A percentile compares a stretch with the other conserved stretches of the same genome.
Evolutionary conservation across 108 stramenopile species (phyloP).

Genomic region (Skeletonema costatum): DNA sequence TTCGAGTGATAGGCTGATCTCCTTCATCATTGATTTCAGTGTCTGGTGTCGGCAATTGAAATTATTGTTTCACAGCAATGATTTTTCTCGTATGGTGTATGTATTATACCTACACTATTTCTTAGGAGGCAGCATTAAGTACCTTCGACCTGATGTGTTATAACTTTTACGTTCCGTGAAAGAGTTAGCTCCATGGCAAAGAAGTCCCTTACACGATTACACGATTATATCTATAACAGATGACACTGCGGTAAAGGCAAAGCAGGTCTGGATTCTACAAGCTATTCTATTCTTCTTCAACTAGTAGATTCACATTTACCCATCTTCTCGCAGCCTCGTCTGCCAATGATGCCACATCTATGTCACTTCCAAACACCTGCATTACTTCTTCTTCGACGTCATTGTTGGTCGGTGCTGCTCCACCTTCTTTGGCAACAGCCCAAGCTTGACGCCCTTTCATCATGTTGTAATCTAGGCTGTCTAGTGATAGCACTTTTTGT

Average conservation of each 20-base stretch:
- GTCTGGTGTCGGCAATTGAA: background rate
- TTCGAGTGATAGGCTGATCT: slow-evolving; percentile 7
- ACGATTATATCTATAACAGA: no score
- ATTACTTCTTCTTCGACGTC: background rate
- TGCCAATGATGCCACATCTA: slow-evolving; percentile 20
- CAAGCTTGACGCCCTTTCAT: slow-evolving; percentile 26
- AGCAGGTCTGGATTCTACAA: no score
- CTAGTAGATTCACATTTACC: slow-evolving; percentile 31
- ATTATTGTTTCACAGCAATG: no score
- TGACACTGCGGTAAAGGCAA: no score
- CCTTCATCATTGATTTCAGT: background rate
- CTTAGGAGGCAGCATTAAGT: no score
- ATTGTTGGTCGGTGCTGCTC: background rate
- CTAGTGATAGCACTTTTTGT: slow-evolving; percentile 9
- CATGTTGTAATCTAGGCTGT: slow-evolving; percentile 21
- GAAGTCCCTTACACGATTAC: no score
- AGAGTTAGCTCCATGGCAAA: no score
- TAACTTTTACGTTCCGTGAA: no score
- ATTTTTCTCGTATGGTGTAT: no score
- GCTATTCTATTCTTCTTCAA: background rate
- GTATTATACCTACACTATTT: no score
- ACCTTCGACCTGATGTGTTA: no score
- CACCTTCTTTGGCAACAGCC: slow-evolving; percentile 11
- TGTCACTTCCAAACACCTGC: slow-evolving; percentile 33
- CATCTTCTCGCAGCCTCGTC: slow-evolving; percentile 38